These are phyloP conservation scores for Wickerhamiella kazuoi DNA, from an alignment of 805 yeast genomes.

Conservation along the genomic window DNA sequence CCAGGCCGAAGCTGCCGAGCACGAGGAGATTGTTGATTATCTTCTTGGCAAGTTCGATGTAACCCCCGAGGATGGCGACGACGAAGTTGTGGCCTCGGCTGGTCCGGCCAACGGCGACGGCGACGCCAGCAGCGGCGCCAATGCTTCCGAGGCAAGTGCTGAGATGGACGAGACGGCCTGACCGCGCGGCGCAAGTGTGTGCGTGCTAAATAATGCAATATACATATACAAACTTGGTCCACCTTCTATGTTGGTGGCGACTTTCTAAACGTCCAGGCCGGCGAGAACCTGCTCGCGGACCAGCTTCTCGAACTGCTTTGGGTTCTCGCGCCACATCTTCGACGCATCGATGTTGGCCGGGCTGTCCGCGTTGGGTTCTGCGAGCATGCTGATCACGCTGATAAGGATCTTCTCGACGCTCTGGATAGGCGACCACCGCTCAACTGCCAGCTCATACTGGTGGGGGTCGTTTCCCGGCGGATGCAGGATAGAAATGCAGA, in stretches of 20 bases:
- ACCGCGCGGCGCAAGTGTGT: no score
- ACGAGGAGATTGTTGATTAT: slow-evolving; percentile 62
- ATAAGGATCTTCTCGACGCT: slow-evolving; percentile 90
- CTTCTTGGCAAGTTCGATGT: slow-evolving; percentile 57
- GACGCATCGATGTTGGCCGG: slow-evolving; percentile 78
- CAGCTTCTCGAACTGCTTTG: slow-evolving; percentile 43
- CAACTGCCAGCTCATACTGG: slow-evolving; percentile 88
- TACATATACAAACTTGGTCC: no score
- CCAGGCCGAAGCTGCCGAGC: slow-evolving; percentile 71
- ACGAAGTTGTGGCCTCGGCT: slow-evolving; percentile 7
- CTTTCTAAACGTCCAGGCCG: slow-evolving; percentile 53
- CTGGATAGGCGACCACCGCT: slow-evolving; percentile 96
- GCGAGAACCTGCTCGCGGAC: slow-evolving; percentile 53
- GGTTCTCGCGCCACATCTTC: slow-evolving; percentile 79
- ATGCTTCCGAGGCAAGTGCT: background rate
- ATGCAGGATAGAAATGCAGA: slow-evolving; percentile 86
- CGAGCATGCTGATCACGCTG: slow-evolving; percentile 88
- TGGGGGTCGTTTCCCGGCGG: slow-evolving; percentile 96
- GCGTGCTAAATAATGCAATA: no score
- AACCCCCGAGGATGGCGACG: slow-evolving; percentile 30
- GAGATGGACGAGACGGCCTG: no score
- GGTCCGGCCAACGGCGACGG: slow-evolving; percentile 5
- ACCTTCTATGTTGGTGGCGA: no score
- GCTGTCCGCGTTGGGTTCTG: slow-evolving; percentile 86
- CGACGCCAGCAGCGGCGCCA: background rate